Percentiles rank a stretch among this genome's conserved stretches.
phyloP scores from a whole-genome alignment of 2,329 filamentous ascomycete genomes.

The Claviceps digitariae region DNA sequence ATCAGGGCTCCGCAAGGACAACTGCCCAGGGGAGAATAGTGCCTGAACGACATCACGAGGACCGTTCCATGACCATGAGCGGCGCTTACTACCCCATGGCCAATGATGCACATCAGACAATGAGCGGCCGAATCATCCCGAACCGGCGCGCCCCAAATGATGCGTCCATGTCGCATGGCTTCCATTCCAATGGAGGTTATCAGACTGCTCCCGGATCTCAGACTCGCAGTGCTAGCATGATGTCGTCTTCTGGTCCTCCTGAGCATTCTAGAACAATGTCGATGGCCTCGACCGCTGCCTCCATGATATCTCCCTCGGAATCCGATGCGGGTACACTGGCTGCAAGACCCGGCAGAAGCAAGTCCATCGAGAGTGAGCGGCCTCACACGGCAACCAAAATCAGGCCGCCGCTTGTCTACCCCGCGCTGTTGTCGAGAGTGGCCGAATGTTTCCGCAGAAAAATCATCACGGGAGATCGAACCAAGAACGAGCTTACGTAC shows the following conservation, averaged over 20 bases:
- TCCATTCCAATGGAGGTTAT: slow-evolving; percentile 24
- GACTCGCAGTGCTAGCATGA: slow-evolving; percentile 48
- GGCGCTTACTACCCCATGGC: slow-evolving; percentile 57
- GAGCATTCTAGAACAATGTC: slow-evolving; percentile 63
- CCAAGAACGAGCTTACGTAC: slow-evolving; percentile 94
- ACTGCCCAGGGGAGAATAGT: slow-evolving; percentile 87
- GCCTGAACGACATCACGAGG: slow-evolving; percentile 79
- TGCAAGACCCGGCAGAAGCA: slow-evolving; percentile 44
- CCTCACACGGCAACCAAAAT: slow-evolving; percentile 45
- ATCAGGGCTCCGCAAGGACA: slow-evolving; percentile 54
- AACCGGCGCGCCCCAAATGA: slow-evolving; percentile 41
- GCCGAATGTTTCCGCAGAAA: slow-evolving; percentile 85
- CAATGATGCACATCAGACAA: slow-evolving; percentile 73
- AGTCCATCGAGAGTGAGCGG: slow-evolving; percentile 40
- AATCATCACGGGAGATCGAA: slow-evolving; percentile 72
- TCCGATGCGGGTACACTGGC: slow-evolving; percentile 33
- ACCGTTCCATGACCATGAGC: slow-evolving; percentile 93
- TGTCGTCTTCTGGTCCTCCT: slow-evolving; percentile 33
- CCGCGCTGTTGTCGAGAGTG: slow-evolving; percentile 83
- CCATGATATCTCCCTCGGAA: slow-evolving; percentile 55
- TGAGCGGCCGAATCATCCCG: slow-evolving; percentile 85
- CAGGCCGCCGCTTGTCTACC: slow-evolving; percentile 78
- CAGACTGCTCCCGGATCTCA: slow-evolving; percentile 36
- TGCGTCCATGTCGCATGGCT: slow-evolving; percentile 23
- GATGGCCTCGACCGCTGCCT: slow-evolving; percentile 73